A percentile compares a stretch with the other conserved stretches of the same genome.
Conservation (phyloP, 257 asterid genomes). For the Scutellaria minor region DNA sequence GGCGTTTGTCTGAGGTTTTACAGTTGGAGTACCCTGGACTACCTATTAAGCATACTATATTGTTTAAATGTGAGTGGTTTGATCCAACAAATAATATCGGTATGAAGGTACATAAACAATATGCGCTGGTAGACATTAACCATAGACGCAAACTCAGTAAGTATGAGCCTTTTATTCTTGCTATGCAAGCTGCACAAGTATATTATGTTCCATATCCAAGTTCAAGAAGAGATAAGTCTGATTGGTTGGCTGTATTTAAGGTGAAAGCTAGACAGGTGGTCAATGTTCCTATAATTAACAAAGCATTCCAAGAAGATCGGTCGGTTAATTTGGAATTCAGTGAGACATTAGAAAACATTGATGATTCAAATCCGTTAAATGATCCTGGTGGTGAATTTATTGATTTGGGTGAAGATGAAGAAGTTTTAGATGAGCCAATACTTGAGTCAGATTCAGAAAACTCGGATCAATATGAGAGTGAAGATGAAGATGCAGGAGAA, state of each 20-base stretch:
- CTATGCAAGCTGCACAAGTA: constrained; percentile 14
- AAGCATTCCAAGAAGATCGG: constrained; percentile 14
- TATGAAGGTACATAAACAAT: not conserved
- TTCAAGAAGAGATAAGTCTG: not conserved
- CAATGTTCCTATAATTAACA: constrained; percentile 2
- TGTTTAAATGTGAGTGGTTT: constrained; percentile 21
- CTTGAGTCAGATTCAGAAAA: not conserved
- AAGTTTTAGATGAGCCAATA: constrained; percentile 9
- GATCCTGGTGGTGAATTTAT: constrained; percentile 2
- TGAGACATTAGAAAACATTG: not conserved
- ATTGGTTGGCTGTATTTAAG: not conserved
- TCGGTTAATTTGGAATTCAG: not conserved
- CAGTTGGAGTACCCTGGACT: constrained; percentile 5
- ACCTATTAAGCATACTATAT: constrained; percentile 5
- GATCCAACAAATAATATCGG: constrained; percentile 13
- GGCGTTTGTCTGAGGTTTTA: not conserved
- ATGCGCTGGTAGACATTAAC: not conserved
- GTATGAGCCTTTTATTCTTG: constrained; percentile 18
- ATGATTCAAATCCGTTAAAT: constrained; percentile 1
- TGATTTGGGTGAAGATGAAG: constrained; percentile 13
- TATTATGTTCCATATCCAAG: constrained; percentile 8
- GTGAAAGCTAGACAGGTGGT: constrained; percentile 6
- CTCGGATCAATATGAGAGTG: not conserved
- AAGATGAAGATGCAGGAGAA: not conserved
- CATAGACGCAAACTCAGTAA: not conserved